Conservation (phyloP, 148 eudicot genomes). For the Cornus kousa region DNA sequence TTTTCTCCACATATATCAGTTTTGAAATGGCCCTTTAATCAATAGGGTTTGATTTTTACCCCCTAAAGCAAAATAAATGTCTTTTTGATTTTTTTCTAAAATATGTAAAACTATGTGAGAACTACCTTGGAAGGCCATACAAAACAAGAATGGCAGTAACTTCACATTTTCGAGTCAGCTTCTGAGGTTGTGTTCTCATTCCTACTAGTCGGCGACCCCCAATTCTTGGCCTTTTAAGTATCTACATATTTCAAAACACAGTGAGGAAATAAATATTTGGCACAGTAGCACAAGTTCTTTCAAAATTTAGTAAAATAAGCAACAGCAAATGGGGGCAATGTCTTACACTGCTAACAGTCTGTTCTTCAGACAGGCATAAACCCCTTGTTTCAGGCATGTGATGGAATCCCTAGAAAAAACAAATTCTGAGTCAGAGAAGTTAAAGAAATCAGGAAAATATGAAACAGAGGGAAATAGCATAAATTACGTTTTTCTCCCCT, state of each 20-base stretch:
- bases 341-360: slow-evolving; percentile 83
- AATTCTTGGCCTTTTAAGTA: slow-evolving; percentile 74
- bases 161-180: slow-evolving; percentile 80
- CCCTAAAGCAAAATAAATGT: background rate
- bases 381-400: slow-evolving; percentile 99
- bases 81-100: too few relatives aligned
- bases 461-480: background rate
- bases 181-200: slow-evolving; percentile 88
- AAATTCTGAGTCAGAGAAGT: slow-evolving; percentile 2
- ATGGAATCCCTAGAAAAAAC: slow-evolving; percentile 69
- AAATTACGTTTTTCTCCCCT: slow-evolving; percentile 85
- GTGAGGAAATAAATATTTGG: background rate
- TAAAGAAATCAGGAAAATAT: slow-evolving; percentile 10
- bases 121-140: slow-evolving; percentile 95
- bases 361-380: slow-evolving; percentile 98
- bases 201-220: slow-evolving; percentile 80
- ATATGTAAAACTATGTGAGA: background rate
- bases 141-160: slow-evolving; percentile 97
- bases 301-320: background rate
- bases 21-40: background rate
- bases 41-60: background rate
- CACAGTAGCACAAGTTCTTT: background rate
- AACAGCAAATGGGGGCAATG: background rate
- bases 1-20: background rate
- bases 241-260: slow-evolving; percentile 36